Evolutionary conservation across 1,284 basidiomycete species (phyloP).

Genomic region (Fomitopsis pinicola): DNA sequence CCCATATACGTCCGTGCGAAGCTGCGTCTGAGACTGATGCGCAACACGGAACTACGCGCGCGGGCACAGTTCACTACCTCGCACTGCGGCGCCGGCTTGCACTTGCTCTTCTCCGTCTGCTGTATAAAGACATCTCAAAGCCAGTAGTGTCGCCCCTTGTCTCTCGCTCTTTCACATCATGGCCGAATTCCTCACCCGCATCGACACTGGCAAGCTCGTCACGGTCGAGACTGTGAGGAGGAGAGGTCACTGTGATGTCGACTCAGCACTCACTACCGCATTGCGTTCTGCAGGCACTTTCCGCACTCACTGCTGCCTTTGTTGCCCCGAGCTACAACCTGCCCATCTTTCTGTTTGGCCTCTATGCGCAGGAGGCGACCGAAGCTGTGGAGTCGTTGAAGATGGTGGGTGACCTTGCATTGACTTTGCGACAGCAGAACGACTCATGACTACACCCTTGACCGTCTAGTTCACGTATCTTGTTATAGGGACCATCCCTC

Average conservation of each 20-base stretch:
- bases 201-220: slow-evolving; percentile 68
- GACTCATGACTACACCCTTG: background rate
- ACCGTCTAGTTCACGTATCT: slow-evolving; percentile 58
- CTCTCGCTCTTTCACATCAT: slow-evolving; percentile 28
- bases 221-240: slow-evolving; percentile 54
- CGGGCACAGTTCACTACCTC: background rate
- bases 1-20: background rate
- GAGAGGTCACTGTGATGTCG: background rate
- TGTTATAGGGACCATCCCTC: slow-evolving; percentile 53
- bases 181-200: slow-evolving; percentile 63
- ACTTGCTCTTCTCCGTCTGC: background rate
- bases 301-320: slow-evolving; percentile 59
- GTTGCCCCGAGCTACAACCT: slow-evolving; percentile 63
- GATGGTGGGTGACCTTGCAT: slow-evolving; percentile 37
- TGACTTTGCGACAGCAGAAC: background rate
- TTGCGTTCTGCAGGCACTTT: slow-evolving; percentile 36
- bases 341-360: slow-evolving; percentile 72
- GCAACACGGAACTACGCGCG: background rate
- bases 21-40: background rate
- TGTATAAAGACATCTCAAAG: background rate
- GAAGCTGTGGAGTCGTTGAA: slow-evolving; percentile 63
- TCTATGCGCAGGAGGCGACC: slow-evolving; percentile 61
- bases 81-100: background rate
- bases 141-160: background rate
- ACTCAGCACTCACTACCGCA: background rate